Evolutionary conservation across 2,329 filamentous ascomycete genomes (phyloP).

Genomic region (Penicillium sp.): DNA sequence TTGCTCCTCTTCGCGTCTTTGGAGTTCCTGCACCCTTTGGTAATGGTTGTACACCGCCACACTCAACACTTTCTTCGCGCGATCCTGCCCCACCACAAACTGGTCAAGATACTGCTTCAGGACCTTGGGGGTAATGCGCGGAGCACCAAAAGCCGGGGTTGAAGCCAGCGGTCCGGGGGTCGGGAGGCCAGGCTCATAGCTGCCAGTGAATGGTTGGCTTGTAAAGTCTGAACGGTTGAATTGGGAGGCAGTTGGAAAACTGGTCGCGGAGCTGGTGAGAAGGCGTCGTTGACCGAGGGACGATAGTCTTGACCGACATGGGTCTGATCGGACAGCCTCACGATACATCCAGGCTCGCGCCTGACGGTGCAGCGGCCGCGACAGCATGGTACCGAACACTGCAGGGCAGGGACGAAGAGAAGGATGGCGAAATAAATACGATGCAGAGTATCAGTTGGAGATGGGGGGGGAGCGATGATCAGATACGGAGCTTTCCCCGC

Average conservation of each 20-base stretch:
- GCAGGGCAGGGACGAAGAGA: background rate
- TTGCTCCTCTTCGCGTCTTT: constrained; percentile 77
- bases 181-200: constrained; percentile 66
- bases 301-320: constrained; percentile 25
- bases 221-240: constrained; percentile 67
- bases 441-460: background rate
- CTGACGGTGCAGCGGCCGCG: constrained; percentile 35
- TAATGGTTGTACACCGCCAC: constrained; percentile 97
- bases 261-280: constrained; percentile 36
- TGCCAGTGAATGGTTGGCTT: constrained; percentile 64
- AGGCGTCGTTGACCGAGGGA: constrained; percentile 19
- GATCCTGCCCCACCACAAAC: constrained; percentile 94
- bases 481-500: constrained; percentile 34
- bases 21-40: constrained; percentile 76
- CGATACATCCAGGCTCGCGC: constrained; percentile 26
- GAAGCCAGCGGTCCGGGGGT: constrained; percentile 67
- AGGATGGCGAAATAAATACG: background rate
- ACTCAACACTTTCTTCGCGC: constrained; percentile 88
- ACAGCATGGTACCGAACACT: constrained; percentile 34
- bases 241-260: constrained; percentile 50
- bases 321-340: constrained; percentile 25
- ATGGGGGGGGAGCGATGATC: constrained; percentile 10
- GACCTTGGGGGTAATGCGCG: constrained; percentile 63
- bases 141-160: constrained; percentile 61
- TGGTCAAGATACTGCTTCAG: constrained; percentile 92